Evolutionary conservation across 345 rosid genomes (phyloP).

Genomic region (Eucalyptus sp.): DNA sequence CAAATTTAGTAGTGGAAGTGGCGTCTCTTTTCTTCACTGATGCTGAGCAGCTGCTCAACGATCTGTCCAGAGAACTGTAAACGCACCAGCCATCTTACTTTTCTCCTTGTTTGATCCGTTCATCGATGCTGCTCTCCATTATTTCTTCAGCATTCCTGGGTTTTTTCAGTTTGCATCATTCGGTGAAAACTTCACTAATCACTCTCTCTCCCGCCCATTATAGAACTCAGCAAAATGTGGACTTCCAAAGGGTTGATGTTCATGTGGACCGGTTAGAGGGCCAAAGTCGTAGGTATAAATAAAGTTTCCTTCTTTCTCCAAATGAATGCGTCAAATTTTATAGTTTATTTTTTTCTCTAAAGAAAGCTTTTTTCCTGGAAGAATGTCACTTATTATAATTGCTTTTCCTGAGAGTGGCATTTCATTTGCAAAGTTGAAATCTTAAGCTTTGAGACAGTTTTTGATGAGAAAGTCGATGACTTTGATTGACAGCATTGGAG

Average conservation of each 20-base stretch:
- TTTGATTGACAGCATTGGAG: conserved; percentile 64
- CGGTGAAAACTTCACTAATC: background rate
- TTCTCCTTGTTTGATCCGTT: background rate
- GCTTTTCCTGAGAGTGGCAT: background rate
- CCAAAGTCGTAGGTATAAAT: conserved; percentile 70
- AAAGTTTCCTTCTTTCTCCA: background rate
- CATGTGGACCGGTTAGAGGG: conserved; percentile 89
- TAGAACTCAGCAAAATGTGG: conserved; percentile 63
- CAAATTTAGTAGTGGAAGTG: conserved; percentile 78
- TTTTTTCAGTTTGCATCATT: background rate
- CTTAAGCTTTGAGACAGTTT: background rate
- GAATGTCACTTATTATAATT: background rate
- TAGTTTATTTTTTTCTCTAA: background rate
- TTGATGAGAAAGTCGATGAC: background rate
- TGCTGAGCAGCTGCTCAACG: conserved; percentile 72
- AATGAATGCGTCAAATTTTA: background rate
- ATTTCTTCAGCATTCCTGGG: background rate
- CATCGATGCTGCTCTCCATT: background rate
- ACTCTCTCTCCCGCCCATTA: background rate
- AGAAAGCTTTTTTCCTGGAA: background rate
- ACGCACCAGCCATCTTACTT: background rate
- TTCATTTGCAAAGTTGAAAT: background rate
- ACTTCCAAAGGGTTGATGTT: conserved; percentile 73
- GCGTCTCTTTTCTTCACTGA: conserved; percentile 82
- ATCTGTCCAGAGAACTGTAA: conserved; percentile 62